Conservation (phyloP, 805 yeast genomes). For the Blastobotrys attinorum region DNA sequence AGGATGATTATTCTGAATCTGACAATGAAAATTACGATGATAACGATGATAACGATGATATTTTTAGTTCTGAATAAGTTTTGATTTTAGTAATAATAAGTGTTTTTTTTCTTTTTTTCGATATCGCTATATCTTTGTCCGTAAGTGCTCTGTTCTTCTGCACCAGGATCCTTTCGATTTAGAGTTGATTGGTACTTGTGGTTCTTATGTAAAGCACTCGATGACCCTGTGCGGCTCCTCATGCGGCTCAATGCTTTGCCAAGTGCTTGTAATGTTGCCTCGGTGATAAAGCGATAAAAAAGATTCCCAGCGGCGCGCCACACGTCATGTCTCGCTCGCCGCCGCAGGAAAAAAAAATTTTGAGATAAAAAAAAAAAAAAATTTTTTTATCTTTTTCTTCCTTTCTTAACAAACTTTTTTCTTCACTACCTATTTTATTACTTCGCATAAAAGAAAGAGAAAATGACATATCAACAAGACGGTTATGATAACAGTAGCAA, state of each 20-base stretch:
- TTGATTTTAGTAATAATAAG: slow-evolving; percentile 4
- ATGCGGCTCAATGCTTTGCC: too few relatives aligned
- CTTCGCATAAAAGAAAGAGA: not conserved
- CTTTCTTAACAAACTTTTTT: not conserved
- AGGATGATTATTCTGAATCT: slow-evolving; percentile 10
- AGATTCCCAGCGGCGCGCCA: too few relatives aligned
- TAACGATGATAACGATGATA: slow-evolving; percentile 4
- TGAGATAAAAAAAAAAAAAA: not conserved
- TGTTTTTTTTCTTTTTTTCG: not conserved
- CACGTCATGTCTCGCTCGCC: too few relatives aligned
- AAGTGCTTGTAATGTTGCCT: too few relatives aligned
- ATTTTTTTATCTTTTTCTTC: slow-evolving; percentile 4
- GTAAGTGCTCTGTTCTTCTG: too few relatives aligned
- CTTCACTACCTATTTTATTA: not conserved
- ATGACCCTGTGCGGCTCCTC: too few relatives aligned
- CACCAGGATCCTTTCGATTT: too few relatives aligned
- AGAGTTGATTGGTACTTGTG: too few relatives aligned
- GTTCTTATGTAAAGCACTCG: too few relatives aligned
- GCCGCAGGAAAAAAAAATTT: not conserved
- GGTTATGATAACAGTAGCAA: slow-evolving; percentile 23
- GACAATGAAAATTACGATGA: slow-evolving; percentile 12
- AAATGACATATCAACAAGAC: slow-evolving; percentile 20
- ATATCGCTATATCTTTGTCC: too few relatives aligned
- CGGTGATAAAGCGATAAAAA: too few relatives aligned
- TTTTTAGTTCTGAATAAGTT: not conserved